Percentiles rank a stretch among this genome's conserved stretches.
Conservation (phyloP, 306 rosid genomes). For the Gillenia trifoliata region DNA sequence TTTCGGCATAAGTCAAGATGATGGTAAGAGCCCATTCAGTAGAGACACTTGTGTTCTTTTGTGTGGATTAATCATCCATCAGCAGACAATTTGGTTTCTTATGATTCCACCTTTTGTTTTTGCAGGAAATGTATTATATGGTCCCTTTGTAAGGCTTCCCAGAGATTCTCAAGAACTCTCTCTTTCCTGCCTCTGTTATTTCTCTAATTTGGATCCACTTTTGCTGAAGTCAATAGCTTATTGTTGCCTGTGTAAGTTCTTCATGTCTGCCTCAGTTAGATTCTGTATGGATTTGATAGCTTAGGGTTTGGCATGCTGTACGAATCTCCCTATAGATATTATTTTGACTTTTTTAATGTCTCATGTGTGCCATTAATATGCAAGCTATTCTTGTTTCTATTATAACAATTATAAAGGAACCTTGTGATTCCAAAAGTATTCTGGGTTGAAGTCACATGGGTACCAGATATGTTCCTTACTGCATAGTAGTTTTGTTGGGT, state of each 20-base stretch:
- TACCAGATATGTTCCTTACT: not conserved
- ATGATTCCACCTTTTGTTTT: constrained; percentile 18
- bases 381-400: not conserved
- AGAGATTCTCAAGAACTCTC: constrained; percentile 70
- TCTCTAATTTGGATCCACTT: constrained; percentile 55
- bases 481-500: not conserved
- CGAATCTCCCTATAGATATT: not conserved
- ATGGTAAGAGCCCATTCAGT: constrained; percentile 38
- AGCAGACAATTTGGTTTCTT: constrained; percentile 14
- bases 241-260: constrained; percentile 78
- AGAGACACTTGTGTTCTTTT: not conserved
- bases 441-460: not conserved
- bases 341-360: not conserved
- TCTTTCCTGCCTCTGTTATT: constrained; percentile 63
- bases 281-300: constrained; percentile 8
- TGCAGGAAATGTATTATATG: constrained; percentile 52
- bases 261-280: constrained; percentile 5
- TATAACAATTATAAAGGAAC: not conserved
- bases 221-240: constrained; percentile 53
- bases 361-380: not conserved
- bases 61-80: constrained; percentile 4
- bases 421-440: not conserved
- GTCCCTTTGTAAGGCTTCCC: constrained; percentile 80
- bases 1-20: constrained; percentile 39
- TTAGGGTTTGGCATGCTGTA: not conserved